Base-by-base conservation (phyloP, 1,139 yeast genomes). In the Yamadazyma buinensis region DNA sequence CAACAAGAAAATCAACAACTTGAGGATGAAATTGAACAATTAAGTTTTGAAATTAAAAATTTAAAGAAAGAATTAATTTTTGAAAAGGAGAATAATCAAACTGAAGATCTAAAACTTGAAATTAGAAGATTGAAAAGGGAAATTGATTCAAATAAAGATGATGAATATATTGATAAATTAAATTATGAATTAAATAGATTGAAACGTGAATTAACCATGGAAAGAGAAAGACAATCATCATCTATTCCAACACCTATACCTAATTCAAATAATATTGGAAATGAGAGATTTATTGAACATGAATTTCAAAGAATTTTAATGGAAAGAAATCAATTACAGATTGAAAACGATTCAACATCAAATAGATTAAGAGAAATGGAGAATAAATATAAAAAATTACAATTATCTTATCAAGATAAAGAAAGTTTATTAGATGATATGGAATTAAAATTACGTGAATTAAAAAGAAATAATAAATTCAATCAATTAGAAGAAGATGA, bases 121-220 rank as follows among this genome's bases (percentile, higher is more conserved):
- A 35, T 49, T 15, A 46, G 38, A 26, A 35, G 44, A 19, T 54
- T 84, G 29, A 77, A 40, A 31, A 88, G 47, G 77, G 46, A 45
- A 26, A 39, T 46, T 22, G 49, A 46, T 12, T 17, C 19, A 17
- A 30, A 23, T 7, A 32, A 35, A 17, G 41, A 44, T 22, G 39
- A 35, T 28, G 46, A 38, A 6, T 32, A 40, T 17, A 28, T 39
- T 14, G 48, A 42, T 8, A 30, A 32, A 17, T 39, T 46, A 10
- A 46, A 40, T 12, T 21, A 28, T 7, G 57, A 55, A 23, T 11
- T 53, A 5, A 42, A 34, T 18, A 37, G 46, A 15, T 54, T 84
- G 28, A 77, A 38, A 24, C 88, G 44, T 75, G 49, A 46, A 15
- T 34, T 46, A 28, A 38, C 18, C 13, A 12, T 19, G 9, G 34